A percentile compares a stretch with the other conserved stretches of the same genome.
Evolutionary conservation across 2,329 filamentous ascomycete genomes (phyloP).

Genomic region (Fusarium chuoi): DNA sequence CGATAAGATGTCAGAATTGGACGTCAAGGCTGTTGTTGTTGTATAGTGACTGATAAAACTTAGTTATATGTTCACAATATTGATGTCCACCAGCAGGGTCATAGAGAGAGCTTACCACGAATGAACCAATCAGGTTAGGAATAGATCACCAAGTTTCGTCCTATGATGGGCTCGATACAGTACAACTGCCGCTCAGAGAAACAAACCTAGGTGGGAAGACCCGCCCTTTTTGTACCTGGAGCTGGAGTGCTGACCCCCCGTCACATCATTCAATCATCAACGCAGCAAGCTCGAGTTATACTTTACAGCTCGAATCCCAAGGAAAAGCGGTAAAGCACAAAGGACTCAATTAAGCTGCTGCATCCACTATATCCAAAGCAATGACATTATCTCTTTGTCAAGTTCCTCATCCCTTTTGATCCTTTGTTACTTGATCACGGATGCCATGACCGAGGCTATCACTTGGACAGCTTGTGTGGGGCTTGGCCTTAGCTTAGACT

Average conservation of each 20-base stretch:
- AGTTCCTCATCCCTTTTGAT: background rate
- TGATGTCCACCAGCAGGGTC: background rate
- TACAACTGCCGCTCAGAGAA: slow-evolving; percentile 36
- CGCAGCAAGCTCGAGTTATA: background rate
- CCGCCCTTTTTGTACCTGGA: slow-evolving; percentile 48
- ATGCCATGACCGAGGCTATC: slow-evolving; percentile 29
- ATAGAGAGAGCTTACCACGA: slow-evolving; percentile 20
- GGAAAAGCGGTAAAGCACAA: background rate
- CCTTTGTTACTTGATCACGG: slow-evolving; percentile 1
- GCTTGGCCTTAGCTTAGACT: background rate
- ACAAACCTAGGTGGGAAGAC: slow-evolving; percentile 41
- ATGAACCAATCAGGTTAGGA: slow-evolving; percentile 23
- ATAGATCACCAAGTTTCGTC: slow-evolving; percentile 24
- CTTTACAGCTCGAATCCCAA: background rate
- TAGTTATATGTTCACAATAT: background rate
- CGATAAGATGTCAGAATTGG: background rate
- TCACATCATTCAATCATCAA: slow-evolving; percentile 39
- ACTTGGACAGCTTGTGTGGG: slow-evolving; percentile 33
- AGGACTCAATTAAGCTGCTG: background rate
- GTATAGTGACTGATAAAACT: background rate
- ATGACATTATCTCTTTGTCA: slow-evolving; percentile 1
- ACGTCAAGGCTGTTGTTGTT: background rate
- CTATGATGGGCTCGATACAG: slow-evolving; percentile 36
- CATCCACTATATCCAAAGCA: background rate
- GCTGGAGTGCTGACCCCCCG: background rate